A percentile compares a stretch with the other conserved stretches of the same genome.
These are phyloP conservation scores for Pleurozium schreberi DNA, from an alignment of 225 moss, liverwort and hornwort genomes.

Conservation along the genomic window DNA sequence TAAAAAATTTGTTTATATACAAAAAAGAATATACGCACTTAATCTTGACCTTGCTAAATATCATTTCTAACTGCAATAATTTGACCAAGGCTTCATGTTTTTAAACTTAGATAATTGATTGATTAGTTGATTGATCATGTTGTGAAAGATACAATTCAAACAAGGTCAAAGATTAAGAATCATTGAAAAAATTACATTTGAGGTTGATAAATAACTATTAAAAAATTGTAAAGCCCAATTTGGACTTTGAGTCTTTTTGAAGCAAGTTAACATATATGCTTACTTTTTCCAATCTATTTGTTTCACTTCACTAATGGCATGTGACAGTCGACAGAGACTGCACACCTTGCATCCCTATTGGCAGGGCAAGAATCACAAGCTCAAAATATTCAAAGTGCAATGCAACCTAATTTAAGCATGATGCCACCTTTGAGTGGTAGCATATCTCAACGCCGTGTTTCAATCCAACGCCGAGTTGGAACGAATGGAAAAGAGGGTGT, in stretches of 20 bases:
- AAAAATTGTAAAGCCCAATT: background rate
- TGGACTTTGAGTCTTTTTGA: background rate
- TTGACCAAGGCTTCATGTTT: background rate
- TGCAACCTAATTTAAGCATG: background rate
- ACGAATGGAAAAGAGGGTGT: conserved; percentile 16
- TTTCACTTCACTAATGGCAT: background rate
- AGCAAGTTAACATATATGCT: background rate
- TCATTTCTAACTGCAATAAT: background rate
- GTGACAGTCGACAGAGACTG: conserved; percentile 32
- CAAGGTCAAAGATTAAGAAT: rapidly evolving
- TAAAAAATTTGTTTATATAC: background rate
- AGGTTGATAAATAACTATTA: background rate
- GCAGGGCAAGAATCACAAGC: conserved; percentile 17
- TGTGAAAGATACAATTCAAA: background rate
- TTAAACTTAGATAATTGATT: background rate
- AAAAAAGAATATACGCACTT: too few relatives aligned
- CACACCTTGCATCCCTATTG: conserved; percentile 36
- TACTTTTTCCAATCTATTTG: background rate
- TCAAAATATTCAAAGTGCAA: background rate
- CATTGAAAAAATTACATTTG: background rate
- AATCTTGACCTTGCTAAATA: background rate
- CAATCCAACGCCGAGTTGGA: conserved; percentile 18
- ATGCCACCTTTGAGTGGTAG: background rate
- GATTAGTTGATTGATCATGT: background rate
- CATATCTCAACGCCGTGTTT: background rate